Percentiles rank a stretch among this genome's conserved stretches.
phyloP scores from a whole-genome alignment of 306 rosid genomes.

The Rosa persica region DNA sequence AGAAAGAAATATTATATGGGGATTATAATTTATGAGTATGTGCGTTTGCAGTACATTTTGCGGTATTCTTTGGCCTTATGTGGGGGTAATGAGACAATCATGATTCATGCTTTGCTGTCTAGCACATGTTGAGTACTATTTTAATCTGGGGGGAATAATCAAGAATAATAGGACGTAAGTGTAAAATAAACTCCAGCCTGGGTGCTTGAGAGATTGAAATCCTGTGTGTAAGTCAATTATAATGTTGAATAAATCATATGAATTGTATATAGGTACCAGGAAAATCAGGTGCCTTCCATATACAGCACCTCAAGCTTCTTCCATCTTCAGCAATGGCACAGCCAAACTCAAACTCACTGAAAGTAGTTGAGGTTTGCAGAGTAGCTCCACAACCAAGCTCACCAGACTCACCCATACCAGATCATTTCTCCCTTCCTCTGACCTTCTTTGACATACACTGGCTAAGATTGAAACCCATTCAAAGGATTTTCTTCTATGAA shows the following conservation, averaged over 20 bases:
- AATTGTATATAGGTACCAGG: not conserved
- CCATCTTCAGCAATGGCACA: constrained; percentile 1
- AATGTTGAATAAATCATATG: not conserved
- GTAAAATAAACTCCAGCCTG: not conserved
- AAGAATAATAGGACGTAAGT: not conserved
- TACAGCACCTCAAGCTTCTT: not conserved
- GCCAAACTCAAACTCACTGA: constrained; percentile 9
- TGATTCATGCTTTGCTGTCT: not conserved
- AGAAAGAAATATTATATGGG: too few species aligned
- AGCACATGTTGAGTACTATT: not conserved
- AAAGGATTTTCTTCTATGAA: constrained; percentile 43
- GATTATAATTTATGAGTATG: too few species aligned
- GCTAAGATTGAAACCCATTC: constrained; percentile 14
- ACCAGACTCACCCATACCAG: not conserved
- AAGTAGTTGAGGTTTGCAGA: constrained; percentile 13
- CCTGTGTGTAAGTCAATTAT: not conserved
- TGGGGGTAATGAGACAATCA: too few species aligned
- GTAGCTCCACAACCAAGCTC: constrained; percentile 5
- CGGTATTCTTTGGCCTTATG: too few species aligned
- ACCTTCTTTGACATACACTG: constrained; percentile 19
- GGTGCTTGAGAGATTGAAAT: not conserved
- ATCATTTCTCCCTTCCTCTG: constrained; percentile 3
- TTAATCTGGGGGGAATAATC: not conserved
- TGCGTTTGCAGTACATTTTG: too few species aligned
- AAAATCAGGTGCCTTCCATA: not conserved